phyloP scores from a whole-genome alignment of 2,329 filamentous ascomycete genomes.

The Gremmenia infestans region DNA sequence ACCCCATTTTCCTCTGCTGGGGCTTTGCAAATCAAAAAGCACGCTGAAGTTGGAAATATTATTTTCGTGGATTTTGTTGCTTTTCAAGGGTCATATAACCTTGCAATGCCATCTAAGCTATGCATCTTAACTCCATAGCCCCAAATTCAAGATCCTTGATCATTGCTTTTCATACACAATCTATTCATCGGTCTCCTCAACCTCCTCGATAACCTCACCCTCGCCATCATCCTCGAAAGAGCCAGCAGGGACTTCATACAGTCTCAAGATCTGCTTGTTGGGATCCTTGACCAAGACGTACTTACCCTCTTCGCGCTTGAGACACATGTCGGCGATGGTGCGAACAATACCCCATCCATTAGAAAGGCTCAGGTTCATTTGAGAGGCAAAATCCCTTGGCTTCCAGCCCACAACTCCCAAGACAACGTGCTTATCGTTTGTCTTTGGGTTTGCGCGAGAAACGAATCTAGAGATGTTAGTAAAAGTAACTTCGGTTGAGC shows the following conservation, averaged over 20 bases:
- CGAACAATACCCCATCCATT: conserved; percentile 99
- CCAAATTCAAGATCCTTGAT: conserved; percentile 34
- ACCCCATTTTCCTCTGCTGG: no score
- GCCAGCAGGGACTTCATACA: conserved; percentile 84
- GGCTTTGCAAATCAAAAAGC: no score
- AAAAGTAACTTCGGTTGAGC: background rate
- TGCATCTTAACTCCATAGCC: background rate
- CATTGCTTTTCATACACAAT: background rate
- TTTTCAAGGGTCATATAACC: background rate
- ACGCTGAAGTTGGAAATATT: no score
- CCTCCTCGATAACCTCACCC: conserved; percentile 34
- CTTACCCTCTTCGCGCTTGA: conserved; percentile 73
- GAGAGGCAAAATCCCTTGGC: conserved; percentile 89
- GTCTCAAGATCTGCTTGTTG: conserved; percentile 89
- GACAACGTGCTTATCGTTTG: conserved; percentile 88
- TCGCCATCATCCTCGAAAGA: conserved; percentile 91
- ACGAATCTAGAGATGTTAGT: conserved; percentile 67
- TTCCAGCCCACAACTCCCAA: conserved; percentile 97
- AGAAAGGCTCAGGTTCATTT: conserved; percentile 96
- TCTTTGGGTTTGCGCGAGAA: conserved; percentile 87
- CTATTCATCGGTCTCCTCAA: conserved; percentile 27
- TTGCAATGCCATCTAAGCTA: background rate
- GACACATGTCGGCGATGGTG: conserved; percentile 93
- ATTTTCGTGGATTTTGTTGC: no score
- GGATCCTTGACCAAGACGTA: conserved; percentile 85